A percentile compares a stretch with the other conserved stretches of the same genome.
Conservation (phyloP, 768 basidiomycete species). For the Tylopilus plumbeoviolaceoides region DNA sequence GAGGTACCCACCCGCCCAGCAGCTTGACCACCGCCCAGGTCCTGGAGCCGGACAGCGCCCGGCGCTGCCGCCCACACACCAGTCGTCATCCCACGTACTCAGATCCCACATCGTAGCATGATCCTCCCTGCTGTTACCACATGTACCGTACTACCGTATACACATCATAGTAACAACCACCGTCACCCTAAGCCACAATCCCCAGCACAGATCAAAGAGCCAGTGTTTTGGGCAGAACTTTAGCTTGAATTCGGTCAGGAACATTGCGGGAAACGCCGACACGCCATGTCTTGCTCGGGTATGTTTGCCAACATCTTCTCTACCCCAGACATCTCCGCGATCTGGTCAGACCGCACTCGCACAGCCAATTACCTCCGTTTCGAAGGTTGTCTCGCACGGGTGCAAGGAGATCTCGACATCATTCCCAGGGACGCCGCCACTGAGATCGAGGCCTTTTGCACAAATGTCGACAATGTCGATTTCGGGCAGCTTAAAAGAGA, state of each 20-base stretch:
- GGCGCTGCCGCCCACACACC: too few species aligned
- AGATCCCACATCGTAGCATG: too few species aligned
- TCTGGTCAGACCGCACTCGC: conserved; percentile 39
- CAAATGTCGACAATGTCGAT: conserved; percentile 33
- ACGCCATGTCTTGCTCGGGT: neutral
- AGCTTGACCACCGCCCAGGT: too few species aligned
- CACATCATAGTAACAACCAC: too few species aligned
- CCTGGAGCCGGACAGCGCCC: too few species aligned
- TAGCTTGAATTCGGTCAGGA: neutral
- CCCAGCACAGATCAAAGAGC: too few species aligned
- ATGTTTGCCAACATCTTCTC: conserved; percentile 42
- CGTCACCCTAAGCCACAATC: too few species aligned
- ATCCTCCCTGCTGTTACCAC: too few species aligned
- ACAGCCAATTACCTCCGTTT: conserved; percentile 25
- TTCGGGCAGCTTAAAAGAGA: conserved; percentile 36
- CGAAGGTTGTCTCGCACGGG: conserved; percentile 34
- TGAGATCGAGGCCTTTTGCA: conserved; percentile 34
- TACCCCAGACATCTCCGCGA: conserved; percentile 32
- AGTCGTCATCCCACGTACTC: too few species aligned
- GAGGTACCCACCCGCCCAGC: too few species aligned
- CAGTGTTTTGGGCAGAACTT: too few species aligned
- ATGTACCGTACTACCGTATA: too few species aligned
- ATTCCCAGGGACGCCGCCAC: conserved; percentile 38
- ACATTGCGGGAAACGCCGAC: neutral
- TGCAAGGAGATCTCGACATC: conserved; percentile 36